Evolutionary conservation across 257 asterid genomes (phyloP), one percentile per base, ranked within the genome.

Genomic region (Solanum raphanifolium): DNA sequence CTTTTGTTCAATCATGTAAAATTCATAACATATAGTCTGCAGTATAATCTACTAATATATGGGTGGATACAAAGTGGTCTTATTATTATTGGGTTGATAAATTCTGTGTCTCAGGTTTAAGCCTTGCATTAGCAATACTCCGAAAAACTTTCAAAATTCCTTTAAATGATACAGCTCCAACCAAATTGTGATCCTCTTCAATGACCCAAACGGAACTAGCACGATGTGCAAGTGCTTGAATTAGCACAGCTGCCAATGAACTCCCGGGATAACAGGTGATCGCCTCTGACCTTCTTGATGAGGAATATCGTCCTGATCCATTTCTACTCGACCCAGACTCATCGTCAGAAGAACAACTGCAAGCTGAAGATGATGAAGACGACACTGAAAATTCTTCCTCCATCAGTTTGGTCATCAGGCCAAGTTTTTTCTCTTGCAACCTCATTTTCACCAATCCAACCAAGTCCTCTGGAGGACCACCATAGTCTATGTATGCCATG

Each of bases 181-280:
- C 94, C 87, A 95, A 84, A 34, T 92, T 92, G 35, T 90, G 91
- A 86, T 94, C 97, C 7, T 92, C 94, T 48, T 92, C 94, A 74
- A 94, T 96, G 83, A 96, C 98, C 99, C 99, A 96, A 13, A 94
- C 89, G 9, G 94, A 93, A 75, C 91, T 93, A 8, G 89, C 96
- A 1, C 98, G 95, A 76, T 93, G 95, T 2, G 99, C 91, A 9
- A 96, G 95, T 1, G 96, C 96, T 91, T 96, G 97, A 72, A 96
- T 90, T 95, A 96, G 89, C 89, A 94, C 96, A 1, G 98, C 99
- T 87, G 90, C 93, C 87, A 96, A 89, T 29, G 98, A 95, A 88
- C 95, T 95, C 92, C 94, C 83, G 0, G 92, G 98, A 62, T 93
- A 89, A 84, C 99, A 95, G 4, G 92, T 89, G 5, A 96, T 92